Evolutionary conservation across 345 rosid species (phyloP).

Genomic region (Hibiscus mutabilis): DNA sequence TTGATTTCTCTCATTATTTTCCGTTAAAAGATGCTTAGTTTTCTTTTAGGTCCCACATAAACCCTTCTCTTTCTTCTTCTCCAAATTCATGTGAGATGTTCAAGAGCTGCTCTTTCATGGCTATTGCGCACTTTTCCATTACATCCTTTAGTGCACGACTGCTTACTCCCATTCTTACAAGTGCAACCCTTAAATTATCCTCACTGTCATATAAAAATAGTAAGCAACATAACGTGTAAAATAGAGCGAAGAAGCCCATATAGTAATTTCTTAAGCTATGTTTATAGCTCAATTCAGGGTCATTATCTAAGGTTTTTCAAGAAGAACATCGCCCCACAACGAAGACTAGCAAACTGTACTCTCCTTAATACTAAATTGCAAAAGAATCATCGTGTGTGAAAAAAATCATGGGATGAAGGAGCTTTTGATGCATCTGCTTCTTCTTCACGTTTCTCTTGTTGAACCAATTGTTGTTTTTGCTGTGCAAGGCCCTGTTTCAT

Average conservation of each 20-base stretch:
- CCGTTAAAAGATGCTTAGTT: too few species aligned
- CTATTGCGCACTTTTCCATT: conserved; percentile 70
- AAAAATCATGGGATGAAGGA: conserved; percentile 23
- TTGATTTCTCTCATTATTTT: too few species aligned
- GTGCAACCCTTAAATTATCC: conserved; percentile 84
- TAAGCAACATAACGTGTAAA: not conserved
- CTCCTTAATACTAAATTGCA: not conserved
- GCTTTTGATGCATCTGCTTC: conserved; percentile 15
- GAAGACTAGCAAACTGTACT: not conserved
- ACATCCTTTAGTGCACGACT: conserved; percentile 58
- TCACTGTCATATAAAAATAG: conserved; percentile 35
- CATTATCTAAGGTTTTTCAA: not conserved
- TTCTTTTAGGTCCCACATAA: too few species aligned
- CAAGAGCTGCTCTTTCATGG: conserved; percentile 21
- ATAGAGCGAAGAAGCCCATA: not conserved
- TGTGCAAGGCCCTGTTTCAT: conserved; percentile 19
- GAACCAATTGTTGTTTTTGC: conserved; percentile 36
- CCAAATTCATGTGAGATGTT: too few species aligned
- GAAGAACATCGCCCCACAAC: not conserved
- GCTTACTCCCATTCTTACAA: conserved; percentile 65
- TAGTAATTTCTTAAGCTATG: not conserved
- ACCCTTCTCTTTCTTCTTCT: too few species aligned
- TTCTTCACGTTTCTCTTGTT: conserved; percentile 27
- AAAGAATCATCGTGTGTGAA: not conserved
- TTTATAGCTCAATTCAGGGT: not conserved